Base-by-base conservation (phyloP, 2,329 filamentous ascomycete genomes). In the Colletotrichum brevisporum region DNA sequence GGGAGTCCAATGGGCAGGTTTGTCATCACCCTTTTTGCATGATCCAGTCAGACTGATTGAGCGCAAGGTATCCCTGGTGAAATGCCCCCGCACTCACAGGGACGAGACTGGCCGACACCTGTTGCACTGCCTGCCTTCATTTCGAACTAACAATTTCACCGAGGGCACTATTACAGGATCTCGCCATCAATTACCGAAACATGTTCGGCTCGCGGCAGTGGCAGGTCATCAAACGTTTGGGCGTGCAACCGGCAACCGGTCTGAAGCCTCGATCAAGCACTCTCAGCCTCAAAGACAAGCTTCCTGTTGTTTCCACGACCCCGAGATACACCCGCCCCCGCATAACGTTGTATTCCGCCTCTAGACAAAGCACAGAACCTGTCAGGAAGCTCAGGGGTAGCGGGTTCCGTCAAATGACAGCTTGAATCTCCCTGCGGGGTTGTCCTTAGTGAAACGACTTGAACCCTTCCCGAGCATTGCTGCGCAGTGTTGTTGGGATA, bases 261-360 rank as follows among this genome's bases (percentile, higher is more conserved):
- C 16, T 60, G 57, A 52, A 27, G 31, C 57, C 21, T 26, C 26
- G 16, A 18, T 60, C 57, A 51, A 16, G 1, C 47, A 60, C 24
- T 8, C 16, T 31, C 36, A 51, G 57, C 57, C 21, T 60, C 57
- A 52, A 27, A 21, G 12, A 18, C 43, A 26, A 60, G 16, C 31
- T 60, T 52, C 31, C 41, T 15, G 16, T 15, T 16, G 13, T 18
- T 21, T 26, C 47, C 18, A 47, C 48, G 47, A 52, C 41, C 6
- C 47, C 57, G 57, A 43, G 31, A 41, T 60, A 59, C 57, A 60
- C 15, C 57, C 47, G 57, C 21, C 57, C 10, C 57, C 57, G 45
- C 18, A 31, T 18, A 15, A 43, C 31, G 57, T 60, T 43, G 27
- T 31, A 60, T 60, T 60, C 43, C 45, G n/a, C 39, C 27, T 39